Percentiles rank a stretch among this genome's conserved stretches.
These are phyloP conservation scores for Pholiota adiposa DNA, from an alignment of 1,284 basidiomycete species.

Conservation along the genomic window DNA sequence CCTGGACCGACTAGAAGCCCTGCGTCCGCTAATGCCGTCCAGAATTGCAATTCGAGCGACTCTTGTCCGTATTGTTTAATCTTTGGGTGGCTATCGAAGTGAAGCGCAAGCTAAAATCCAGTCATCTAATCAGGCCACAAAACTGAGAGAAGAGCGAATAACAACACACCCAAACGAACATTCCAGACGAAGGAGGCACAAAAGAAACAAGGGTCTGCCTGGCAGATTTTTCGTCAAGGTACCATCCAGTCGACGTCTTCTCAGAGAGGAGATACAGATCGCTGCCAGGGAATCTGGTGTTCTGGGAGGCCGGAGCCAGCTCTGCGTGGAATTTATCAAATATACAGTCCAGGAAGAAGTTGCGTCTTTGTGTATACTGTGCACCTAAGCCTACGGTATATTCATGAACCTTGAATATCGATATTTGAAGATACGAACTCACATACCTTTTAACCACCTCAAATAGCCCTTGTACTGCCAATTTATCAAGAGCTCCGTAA, in stretches of 20 bases:
- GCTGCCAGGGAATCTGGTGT: slow-evolving; percentile 42
- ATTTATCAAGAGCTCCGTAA: slow-evolving; percentile 62
- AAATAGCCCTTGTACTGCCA: slow-evolving; percentile 78
- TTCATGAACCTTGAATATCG: not conserved
- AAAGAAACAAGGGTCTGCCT: slow-evolving; percentile 59
- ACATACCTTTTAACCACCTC: slow-evolving; percentile 68
- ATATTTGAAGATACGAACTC: no score
- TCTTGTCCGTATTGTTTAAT: slow-evolving; percentile 45
- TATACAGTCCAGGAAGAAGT: slow-evolving; percentile 63
- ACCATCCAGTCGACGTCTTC: slow-evolving; percentile 9
- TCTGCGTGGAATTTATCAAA: slow-evolving; percentile 55
- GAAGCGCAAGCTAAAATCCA: slow-evolving; percentile 55
- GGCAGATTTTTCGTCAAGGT: slow-evolving; percentile 16
- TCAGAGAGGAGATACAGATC: slow-evolving; percentile 48
- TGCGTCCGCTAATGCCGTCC: slow-evolving; percentile 58
- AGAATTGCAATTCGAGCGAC: slow-evolving; percentile 59
- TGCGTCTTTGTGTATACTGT: slow-evolving; percentile 61
- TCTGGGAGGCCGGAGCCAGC: slow-evolving; percentile 30
- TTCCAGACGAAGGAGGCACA: slow-evolving; percentile 71
- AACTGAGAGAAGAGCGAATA: not conserved
- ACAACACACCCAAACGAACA: slow-evolving; percentile 67
- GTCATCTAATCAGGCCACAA: not conserved
- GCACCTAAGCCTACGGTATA: slow-evolving; percentile 51
- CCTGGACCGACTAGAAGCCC: slow-evolving; percentile 66
- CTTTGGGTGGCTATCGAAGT: slow-evolving; percentile 64